Evolutionary conservation across 805 yeast species (phyloP).

Genomic region (Saturnispora kantuleensis): DNA sequence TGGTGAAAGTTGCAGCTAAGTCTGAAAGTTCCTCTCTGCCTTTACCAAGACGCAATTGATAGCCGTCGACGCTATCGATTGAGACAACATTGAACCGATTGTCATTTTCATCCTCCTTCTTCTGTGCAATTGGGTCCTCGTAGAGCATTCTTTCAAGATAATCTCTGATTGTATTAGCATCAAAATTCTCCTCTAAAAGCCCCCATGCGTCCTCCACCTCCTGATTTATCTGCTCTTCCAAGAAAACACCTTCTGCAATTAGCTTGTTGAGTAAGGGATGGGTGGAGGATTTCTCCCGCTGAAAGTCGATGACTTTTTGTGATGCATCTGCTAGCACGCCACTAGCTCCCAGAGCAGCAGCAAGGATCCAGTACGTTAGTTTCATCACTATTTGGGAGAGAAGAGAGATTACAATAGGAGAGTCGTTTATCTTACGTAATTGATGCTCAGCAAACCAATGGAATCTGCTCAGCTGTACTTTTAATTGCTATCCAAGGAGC

Average conservation of each 20-base stretch:
- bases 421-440: not conserved
- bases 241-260: slow-evolving; percentile 9
- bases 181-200: slow-evolving; percentile 7
- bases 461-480: not conserved
- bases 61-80: slow-evolving; percentile 14
- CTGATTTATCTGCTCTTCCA: not conserved
- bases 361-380: too few relatives aligned
- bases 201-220: slow-evolving; percentile 10
- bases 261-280: slow-evolving; percentile 9
- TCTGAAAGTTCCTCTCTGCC: not conserved
- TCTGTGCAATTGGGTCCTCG: not conserved
- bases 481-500: slow-evolving; percentile 12
- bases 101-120: not conserved
- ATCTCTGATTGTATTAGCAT: not conserved
- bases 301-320: too few relatives aligned
- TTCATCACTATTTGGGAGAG: too few relatives aligned
- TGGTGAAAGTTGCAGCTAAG: not conserved
- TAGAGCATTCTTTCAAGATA: not conserved
- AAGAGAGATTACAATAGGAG: too few relatives aligned
- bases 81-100: slow-evolving; percentile 5
- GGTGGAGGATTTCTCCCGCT: not conserved
- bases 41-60: slow-evolving; percentile 18
- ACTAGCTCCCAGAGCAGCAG: too few relatives aligned
- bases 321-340: too few relatives aligned
- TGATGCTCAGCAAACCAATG: slow-evolving; percentile 1